phyloP scores from a whole-genome alignment of 129 eudicot species.

The Escallonia rubra region DNA sequence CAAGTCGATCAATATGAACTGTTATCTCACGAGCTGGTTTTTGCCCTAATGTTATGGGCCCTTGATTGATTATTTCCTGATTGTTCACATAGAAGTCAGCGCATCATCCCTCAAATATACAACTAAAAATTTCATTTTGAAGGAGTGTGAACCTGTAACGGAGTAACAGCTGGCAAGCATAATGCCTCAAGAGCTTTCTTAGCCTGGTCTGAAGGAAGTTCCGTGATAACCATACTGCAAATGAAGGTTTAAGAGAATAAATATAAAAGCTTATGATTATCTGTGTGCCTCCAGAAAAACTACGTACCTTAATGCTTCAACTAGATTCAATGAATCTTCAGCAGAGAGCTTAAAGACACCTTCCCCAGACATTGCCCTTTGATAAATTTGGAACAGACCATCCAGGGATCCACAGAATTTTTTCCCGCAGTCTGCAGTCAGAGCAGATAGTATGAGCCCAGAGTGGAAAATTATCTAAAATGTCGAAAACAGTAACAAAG shows the following conservation, averaged over 20 bases:
- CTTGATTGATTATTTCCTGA: constrained; percentile 91
- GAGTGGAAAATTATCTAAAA: neutral
- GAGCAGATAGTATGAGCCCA: neutral
- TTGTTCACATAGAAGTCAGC: constrained; percentile 25
- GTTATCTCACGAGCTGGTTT: constrained; percentile 89
- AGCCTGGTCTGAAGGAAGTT: constrained; percentile 96
- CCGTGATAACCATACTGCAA: constrained; percentile 93
- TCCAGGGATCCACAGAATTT: constrained; percentile 87
- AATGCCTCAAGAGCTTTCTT: constrained; percentile 91
- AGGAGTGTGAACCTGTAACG: constrained; percentile 62
- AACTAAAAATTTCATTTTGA: neutral
- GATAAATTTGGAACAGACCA: constrained; percentile 91
- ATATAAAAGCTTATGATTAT: neutral
- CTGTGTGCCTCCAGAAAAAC: neutral
- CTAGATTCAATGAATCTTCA: constrained; percentile 91
- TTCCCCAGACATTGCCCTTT: constrained; percentile 77
- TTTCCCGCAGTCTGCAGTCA: constrained; percentile 68
- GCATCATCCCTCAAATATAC: constrained; percentile 2
- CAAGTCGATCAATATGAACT: constrained; percentile 94
- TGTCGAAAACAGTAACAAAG: too few relatives aligned
- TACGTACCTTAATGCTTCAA: constrained; percentile 92
- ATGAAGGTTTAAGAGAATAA: constrained; percentile 20
- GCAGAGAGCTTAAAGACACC: constrained; percentile 86
- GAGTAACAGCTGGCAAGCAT: constrained; percentile 86
- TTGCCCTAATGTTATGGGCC: constrained; percentile 73